Conservation (phyloP, 2,329 filamentous ascomycete species). For the Nothomitra cinnamomea region DNA sequence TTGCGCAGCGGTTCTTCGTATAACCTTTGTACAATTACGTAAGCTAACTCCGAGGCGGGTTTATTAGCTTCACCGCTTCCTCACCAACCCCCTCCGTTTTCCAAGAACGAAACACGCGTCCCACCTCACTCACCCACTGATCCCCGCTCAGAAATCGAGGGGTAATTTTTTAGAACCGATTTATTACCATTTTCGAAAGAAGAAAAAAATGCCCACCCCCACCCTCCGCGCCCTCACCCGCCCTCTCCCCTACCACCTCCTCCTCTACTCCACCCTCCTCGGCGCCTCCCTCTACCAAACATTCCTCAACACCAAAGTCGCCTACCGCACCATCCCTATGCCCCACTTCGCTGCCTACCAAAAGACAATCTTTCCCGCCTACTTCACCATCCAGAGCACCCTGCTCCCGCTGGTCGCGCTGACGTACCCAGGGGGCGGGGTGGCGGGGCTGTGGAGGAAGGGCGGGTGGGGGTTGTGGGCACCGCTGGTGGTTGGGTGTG, state of each 20-base stretch:
- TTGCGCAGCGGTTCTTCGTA: too few relatives aligned
- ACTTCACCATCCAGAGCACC: not conserved
- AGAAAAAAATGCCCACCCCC: too few relatives aligned
- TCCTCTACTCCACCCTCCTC: conserved; percentile 1
- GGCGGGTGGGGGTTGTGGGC: not conserved
- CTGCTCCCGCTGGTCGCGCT: not conserved
- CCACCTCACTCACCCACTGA: too few relatives aligned
- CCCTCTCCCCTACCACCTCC: not conserved
- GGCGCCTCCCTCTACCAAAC: not conserved
- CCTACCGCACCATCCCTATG: not conserved
- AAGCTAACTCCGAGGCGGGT: too few relatives aligned
- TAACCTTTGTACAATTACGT: too few relatives aligned
- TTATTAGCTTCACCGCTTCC: too few relatives aligned
- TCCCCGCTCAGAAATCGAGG: too few relatives aligned
- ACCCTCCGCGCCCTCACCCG: too few relatives aligned
- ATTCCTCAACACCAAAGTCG: conserved; percentile 1
- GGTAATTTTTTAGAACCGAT: too few relatives aligned
- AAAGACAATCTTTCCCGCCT: not conserved
- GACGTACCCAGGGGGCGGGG: not conserved
- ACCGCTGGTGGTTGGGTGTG: not conserved
- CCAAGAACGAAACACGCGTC: too few relatives aligned
- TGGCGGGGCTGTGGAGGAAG: not conserved
- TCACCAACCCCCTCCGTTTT: too few relatives aligned
- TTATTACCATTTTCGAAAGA: too few relatives aligned
- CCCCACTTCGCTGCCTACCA: not conserved